phyloP scores from a whole-genome alignment of 306 rosid genomes.

The Comarum palustre region DNA sequence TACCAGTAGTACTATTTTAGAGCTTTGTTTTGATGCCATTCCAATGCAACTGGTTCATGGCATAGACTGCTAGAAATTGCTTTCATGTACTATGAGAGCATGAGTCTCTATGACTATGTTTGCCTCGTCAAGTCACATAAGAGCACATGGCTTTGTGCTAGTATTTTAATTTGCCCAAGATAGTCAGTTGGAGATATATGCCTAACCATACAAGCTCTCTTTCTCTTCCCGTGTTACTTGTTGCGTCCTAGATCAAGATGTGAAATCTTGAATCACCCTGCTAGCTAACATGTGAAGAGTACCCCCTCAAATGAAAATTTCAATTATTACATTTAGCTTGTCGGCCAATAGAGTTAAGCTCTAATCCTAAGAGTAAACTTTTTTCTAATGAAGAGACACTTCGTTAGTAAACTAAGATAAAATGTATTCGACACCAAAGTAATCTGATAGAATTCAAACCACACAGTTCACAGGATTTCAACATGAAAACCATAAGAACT shows the following conservation, averaged over 20 bases:
- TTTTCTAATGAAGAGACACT: no score
- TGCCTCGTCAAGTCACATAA: slow-evolving; percentile 38
- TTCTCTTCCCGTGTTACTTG: background rate
- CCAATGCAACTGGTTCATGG: slow-evolving; percentile 40
- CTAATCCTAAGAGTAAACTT: background rate
- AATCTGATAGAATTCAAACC: no score
- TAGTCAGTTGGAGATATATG: background rate
- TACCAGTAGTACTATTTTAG: slow-evolving; percentile 3
- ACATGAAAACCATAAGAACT: no score
- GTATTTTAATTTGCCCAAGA: slow-evolving; percentile 5
- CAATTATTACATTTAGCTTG: background rate
- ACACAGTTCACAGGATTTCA: no score
- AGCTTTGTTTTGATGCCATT: slow-evolving; percentile 41
- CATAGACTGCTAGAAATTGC: slow-evolving; percentile 32
- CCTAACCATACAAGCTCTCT: background rate
- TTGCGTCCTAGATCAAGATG: background rate
- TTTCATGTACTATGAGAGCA: slow-evolving; percentile 10
- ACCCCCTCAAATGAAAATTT: background rate
- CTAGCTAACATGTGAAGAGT: background rate
- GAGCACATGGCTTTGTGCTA: slow-evolving; percentile 38
- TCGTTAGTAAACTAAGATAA: no score
- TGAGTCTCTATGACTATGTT: slow-evolving; percentile 19
- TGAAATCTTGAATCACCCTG: background rate
- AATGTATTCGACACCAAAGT: no score
- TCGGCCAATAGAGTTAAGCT: background rate